Evolutionary conservation across 495 filamentous ascomycete species (phyloP), one percentile per base, ranked within the genome.

Genomic region (Pyrenula massariospora): DNA sequence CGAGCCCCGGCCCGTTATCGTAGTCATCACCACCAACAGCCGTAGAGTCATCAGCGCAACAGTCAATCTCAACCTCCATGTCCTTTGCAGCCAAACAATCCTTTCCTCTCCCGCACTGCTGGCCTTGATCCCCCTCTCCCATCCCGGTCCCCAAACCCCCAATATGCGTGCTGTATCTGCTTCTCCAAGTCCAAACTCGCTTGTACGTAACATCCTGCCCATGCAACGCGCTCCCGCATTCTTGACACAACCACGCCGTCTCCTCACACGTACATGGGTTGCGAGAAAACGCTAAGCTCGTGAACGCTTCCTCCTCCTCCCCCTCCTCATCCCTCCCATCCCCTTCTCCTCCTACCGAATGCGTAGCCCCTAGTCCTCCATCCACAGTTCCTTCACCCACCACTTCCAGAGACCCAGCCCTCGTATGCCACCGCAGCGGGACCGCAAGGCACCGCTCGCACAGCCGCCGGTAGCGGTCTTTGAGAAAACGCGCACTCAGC

Each of bases 121-220:
- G 87, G 48, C 91, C 89, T 59, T 91, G 84, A 63, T 87, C 82
- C 55, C 90, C 91, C 63, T 94, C 89, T 48, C 89, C 88, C 52
- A 93, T 91, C 15, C 91, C 91, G 1, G 86, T 89, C 2, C 90
- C 89, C 0, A 94, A 71, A 0, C 88, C 88, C 36, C 89, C 88
- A 0, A 90, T 84, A 25, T 82, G 84, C 20, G 84, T 83, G 51
- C 84, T 83, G 70, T 94, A 96, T n/a, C 86, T 80, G 22, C 82
- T 89, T 20, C 91, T 85, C 90, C 91, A 95, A 21, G 75, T 82
- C 91, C 91, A 95, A 36, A 89, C 85, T 36, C 86, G 84, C 47
- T 78, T 73, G 68, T 96, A 95, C 24, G 84, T 85, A 12, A 77
- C 79, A 63, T 96, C 89, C 19, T 78, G 77, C 48, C 73, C 79